Evolutionary conservation across 352 stramenopile species (phyloP), one percentile per base, ranked within the genome.

Genomic region (Phytopythium boreale): DNA sequence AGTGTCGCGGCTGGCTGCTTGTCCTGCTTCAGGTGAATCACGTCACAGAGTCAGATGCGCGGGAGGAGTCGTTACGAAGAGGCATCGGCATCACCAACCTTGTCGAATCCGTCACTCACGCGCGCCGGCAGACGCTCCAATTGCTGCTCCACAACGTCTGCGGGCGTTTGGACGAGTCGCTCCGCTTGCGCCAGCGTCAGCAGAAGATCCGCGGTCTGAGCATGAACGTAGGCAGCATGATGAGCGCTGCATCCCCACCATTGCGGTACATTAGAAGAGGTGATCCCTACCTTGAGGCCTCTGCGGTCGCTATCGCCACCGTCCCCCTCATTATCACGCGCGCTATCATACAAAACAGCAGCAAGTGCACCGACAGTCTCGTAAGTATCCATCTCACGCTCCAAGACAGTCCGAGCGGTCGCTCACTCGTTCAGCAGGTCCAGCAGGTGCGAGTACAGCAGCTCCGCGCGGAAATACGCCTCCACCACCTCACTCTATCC

Each of bases 391-490:
- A 22, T 8, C 39, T 22, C 39, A 22, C 19, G 29, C 39, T n/a
- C 19, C 15, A 6, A 24, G 19, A 4, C 22, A 55, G 10, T 11
- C 36, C 29, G 11, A 47, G 12, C 41, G 37, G 51, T 10, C 12
- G 41, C 70, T 43, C 56, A 69, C 56, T 67, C 29, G 43, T 68
- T 69, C 15, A 81, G 65, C 47, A 72, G 63, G 43, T 70, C 65
- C 41, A 71, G 65, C 62, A 71, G 64, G 31, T 75, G 65, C 24
- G 51, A 37, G 56, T 65, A 78, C 36, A 81, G 68, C 70, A 81
- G 39, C 44, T 78, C 70, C 5, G 61, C 34, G 31, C 74, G 74
- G 60, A 76, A 72, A 44, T 71, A 74, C 43, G 68, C 70, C 15
- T 81, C 74, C 29, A 67, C 26, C 15, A 50, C 34, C 27, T 63